A percentile compares a stretch with the other conserved stretches of the same genome.
Evolutionary conservation across 345 rosid species (phyloP).

Genomic region (Diplotaxis tenuifolia): DNA sequence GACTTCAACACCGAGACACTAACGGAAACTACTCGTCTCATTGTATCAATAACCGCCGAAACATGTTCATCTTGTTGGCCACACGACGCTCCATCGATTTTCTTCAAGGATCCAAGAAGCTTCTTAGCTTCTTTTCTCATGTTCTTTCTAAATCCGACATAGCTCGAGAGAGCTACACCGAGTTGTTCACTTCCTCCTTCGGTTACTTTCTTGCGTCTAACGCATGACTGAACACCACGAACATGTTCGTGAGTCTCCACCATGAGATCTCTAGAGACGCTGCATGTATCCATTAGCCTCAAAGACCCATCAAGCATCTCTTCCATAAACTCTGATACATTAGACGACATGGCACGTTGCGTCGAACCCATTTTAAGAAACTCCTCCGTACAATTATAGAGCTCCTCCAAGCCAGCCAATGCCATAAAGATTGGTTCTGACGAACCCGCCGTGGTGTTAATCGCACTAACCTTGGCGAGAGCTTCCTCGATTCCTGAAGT

Average conservation of each 20-base stretch:
- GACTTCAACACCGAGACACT: conserved; percentile 46
- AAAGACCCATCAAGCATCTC: conserved; percentile 60
- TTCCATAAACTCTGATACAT: conserved; percentile 39
- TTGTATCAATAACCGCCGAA: conserved; percentile 40
- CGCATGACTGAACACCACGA: conserved; percentile 54
- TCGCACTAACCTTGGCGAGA: conserved; percentile 46
- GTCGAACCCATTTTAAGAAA: conserved; percentile 57
- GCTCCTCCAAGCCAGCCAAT: conserved; percentile 48
- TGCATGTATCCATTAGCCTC: conserved; percentile 59
- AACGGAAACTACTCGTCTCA: conserved; percentile 41
- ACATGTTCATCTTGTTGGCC: conserved; percentile 37
- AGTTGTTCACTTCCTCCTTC: conserved; percentile 29
- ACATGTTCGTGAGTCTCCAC: conserved; percentile 47
- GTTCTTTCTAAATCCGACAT: conserved; percentile 48
- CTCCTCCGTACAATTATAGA: conserved; percentile 45
- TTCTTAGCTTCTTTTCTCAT: conserved; percentile 58
- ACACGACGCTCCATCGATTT: conserved; percentile 40
- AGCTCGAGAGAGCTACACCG: conserved; percentile 26
- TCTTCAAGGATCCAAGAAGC: conserved; percentile 45
- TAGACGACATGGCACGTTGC: conserved; percentile 45
- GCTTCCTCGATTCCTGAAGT: conserved; percentile 48
- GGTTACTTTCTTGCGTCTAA: conserved; percentile 54
- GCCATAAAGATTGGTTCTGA: conserved; percentile 38
- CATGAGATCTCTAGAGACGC: conserved; percentile 50
- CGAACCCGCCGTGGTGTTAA: conserved; percentile 33